These are phyloP conservation scores for Lasiodiplodia sp. DNA, from an alignment of 2,329 filamentous ascomycete species.

Conservation along the genomic window DNA sequence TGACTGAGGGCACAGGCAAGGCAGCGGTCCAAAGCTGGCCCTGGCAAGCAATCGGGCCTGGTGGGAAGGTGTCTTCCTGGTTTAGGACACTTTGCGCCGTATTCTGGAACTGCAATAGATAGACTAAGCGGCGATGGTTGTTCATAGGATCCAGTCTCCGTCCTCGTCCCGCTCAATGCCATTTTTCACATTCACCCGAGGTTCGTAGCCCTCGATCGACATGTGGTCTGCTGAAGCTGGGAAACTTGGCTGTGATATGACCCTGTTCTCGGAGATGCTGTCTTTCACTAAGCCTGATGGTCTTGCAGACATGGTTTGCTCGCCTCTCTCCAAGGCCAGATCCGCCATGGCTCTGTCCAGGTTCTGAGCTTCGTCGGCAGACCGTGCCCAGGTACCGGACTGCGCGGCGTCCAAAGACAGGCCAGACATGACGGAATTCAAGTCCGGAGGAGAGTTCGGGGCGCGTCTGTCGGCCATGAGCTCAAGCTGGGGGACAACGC, in stretches of 20 bases:
- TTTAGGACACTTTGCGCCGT: not conserved
- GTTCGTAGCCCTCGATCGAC: constrained; percentile 49
- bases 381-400: constrained; percentile 9
- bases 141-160: constrained; percentile 28
- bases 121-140: not conserved
- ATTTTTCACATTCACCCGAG: constrained; percentile 32
- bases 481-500: constrained; percentile 46
- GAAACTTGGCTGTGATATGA: constrained; percentile 32
- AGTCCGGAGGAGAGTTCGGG: not conserved
- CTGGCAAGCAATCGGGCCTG: not conserved
- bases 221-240: constrained; percentile 37
- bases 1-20: not conserved
- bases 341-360: constrained; percentile 45
- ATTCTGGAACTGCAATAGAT: not conserved
- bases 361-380: constrained; percentile 5
- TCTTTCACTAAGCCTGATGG: constrained; percentile 43
- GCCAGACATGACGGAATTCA: constrained; percentile 21
- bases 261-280: constrained; percentile 42
- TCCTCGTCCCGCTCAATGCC: constrained; percentile 16
- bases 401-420: constrained; percentile 3
- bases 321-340: constrained; percentile 55
- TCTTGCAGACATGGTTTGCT: constrained; percentile 40
- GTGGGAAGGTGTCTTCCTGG: not conserved
- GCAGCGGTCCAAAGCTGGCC: not conserved
- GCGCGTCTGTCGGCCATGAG: constrained; percentile 35